These are phyloP conservation scores for Schizophyllum amplum DNA, from an alignment of 1,284 basidiomycete species.

Conservation along the genomic window DNA sequence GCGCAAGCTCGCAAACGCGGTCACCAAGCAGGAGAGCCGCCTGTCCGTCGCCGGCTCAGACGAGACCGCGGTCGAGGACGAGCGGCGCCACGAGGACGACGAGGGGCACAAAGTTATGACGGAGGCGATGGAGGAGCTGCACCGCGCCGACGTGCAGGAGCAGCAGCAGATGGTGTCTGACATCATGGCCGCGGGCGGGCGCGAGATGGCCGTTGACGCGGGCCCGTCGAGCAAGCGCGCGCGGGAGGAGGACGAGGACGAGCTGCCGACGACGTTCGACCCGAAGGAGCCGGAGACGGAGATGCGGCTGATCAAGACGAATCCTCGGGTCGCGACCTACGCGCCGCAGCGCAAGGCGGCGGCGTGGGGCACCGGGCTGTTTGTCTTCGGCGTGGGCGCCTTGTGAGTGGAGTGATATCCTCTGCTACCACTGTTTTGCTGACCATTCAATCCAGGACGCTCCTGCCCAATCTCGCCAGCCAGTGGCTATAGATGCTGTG, in stretches of 20 bases:
- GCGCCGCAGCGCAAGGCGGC: background rate
- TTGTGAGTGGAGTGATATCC: background rate
- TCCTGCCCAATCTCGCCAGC: background rate
- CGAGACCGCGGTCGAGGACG: background rate
- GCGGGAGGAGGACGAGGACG: background rate
- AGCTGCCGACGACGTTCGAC: background rate
- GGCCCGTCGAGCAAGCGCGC: background rate
- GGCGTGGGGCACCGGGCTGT: background rate
- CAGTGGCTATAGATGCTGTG: background rate
- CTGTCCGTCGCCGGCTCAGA: background rate
- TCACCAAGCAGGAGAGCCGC: background rate
- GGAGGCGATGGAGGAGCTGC: background rate
- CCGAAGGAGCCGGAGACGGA: background rate
- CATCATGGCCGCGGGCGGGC: background rate
- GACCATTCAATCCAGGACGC: background rate
- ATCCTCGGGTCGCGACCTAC: background rate
- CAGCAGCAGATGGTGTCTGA: background rate
- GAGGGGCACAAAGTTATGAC: background rate
- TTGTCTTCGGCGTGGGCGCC: background rate
- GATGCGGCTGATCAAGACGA: background rate
- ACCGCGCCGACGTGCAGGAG: background rate
- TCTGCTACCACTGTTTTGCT: background rate
- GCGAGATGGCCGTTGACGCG: background rate
- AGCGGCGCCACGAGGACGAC: background rate
- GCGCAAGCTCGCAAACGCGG: background rate